phyloP scores from a whole-genome alignment of 148 eudicot genomes.

The Rhododendron mucronatum region DNA sequence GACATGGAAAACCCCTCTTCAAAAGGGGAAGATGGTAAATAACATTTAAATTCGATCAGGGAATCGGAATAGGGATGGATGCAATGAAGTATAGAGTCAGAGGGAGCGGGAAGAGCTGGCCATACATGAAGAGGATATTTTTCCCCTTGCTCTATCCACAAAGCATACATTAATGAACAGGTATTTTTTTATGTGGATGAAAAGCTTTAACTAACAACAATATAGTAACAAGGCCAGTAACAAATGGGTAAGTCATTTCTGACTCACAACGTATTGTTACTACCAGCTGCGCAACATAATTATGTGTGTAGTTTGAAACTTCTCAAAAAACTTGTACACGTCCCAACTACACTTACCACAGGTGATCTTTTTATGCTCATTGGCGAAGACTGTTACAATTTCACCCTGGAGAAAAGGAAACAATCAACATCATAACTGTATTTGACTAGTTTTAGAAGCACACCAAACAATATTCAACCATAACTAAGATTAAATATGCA shows the following conservation, averaged over 20 bases:
- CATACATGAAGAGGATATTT: neutral
- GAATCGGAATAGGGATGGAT: neutral
- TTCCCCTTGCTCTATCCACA: neutral
- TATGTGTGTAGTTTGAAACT: neutral
- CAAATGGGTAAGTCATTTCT: neutral
- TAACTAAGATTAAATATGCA: neutral
- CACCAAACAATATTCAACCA: neutral
- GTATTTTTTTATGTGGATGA: neutral
- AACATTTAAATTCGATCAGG: neutral
- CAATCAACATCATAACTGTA: neutral
- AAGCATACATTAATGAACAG: neutral
- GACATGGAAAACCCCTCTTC: neutral
- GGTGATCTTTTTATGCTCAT: constrained; percentile 72
- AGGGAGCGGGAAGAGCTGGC: neutral
- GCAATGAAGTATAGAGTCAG: neutral
- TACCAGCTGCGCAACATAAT: neutral
- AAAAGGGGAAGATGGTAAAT: neutral
- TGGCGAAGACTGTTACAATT: constrained; percentile 82
- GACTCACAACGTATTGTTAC: neutral
- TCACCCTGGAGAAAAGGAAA: constrained; percentile 57
- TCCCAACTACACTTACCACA: constrained; percentile 53
- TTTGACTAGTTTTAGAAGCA: neutral
- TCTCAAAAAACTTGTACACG: neutral
- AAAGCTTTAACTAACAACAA: neutral
- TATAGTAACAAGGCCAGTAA: neutral